Evolutionary conservation across 2,329 filamentous ascomycete species (phyloP).

Genomic region (Fusarium sp.): DNA sequence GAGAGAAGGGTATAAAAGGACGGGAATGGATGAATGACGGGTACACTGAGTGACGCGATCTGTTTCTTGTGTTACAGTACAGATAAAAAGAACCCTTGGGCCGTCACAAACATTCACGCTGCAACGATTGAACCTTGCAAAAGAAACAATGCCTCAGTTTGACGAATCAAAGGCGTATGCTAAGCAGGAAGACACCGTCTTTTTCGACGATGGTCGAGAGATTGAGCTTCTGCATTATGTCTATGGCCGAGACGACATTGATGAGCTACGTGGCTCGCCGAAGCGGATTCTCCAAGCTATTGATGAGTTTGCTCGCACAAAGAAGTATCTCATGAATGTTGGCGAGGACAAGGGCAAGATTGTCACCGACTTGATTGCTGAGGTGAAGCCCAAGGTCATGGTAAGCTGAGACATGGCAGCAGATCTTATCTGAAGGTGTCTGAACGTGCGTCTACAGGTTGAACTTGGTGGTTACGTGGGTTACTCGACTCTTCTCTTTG

Average conservation of each 20-base stretch:
- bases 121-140: neutral
- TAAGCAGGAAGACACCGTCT: conserved; percentile 54
- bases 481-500: conserved; percentile 84
- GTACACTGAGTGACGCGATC: conserved; percentile 33
- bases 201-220: conserved; percentile 78
- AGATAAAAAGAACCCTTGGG: neutral
- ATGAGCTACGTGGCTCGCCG: conserved; percentile 73
- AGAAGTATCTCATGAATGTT: conserved; percentile 84
- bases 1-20: neutral
- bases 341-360: conserved; percentile 80
- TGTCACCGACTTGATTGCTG: conserved; percentile 74
- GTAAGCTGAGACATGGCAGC: conserved; percentile 45
- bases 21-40: conserved; percentile 40
- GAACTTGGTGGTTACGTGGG: conserved; percentile 86
- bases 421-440: neutral
- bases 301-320: conserved; percentile 70
- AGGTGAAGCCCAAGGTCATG: conserved; percentile 75
- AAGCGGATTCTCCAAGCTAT: conserved; percentile 74
- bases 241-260: conserved; percentile 69
- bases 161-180: conserved; percentile 54
- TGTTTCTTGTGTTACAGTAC: neutral
- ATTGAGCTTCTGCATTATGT: conserved; percentile 78
- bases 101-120: neutral
- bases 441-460: conserved; percentile 53
- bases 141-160: conserved; percentile 46